These are phyloP conservation scores for Pseudisothecium myosuroides DNA, from an alignment of 225 moss, liverwort and hornwort genomes.

Conservation along the genomic window DNA sequence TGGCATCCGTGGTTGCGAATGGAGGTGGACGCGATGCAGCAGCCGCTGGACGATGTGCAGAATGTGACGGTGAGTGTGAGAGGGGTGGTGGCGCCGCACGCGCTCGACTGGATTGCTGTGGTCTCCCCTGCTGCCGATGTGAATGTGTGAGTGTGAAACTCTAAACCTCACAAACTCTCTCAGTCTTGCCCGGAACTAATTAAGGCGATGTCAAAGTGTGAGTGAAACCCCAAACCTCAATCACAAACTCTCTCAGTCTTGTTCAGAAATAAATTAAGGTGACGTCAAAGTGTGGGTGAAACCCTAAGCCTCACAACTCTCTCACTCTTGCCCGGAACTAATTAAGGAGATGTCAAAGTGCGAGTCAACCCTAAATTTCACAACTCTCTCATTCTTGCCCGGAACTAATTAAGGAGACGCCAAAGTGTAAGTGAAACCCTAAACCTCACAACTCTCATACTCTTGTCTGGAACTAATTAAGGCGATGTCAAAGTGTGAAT, in stretches of 20 bases:
- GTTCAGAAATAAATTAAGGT: too few species aligned
- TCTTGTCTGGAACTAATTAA: background rate
- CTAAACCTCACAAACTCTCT: background rate
- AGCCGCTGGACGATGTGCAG: conserved; percentile 20
- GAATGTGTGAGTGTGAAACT: background rate
- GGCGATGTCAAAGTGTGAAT: conserved; percentile 6
- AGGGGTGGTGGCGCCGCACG: conserved; percentile 11
- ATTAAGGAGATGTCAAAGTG: too few species aligned
- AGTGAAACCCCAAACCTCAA: too few species aligned
- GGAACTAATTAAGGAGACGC: background rate
- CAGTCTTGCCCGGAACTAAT: background rate
- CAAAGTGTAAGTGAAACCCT: too few species aligned
- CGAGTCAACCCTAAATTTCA: background rate
- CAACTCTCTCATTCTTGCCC: background rate
- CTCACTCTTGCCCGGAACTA: background rate
- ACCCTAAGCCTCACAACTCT: background rate
- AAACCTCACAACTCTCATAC: background rate
- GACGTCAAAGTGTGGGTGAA: too few species aligned
- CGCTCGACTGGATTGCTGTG: conserved; percentile 28
- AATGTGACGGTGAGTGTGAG: conserved; percentile 38
- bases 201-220: too few species aligned
- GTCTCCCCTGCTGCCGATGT: conserved; percentile 4
- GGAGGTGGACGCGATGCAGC: conserved; percentile 1
- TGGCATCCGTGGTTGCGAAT: conserved; percentile 20
- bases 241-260: too few species aligned